A percentile compares a stretch with the other conserved stretches of the same genome.
These are phyloP conservation scores for Monilinia laxa DNA, from an alignment of 2,329 filamentous ascomycete species.

Conservation along the genomic window DNA sequence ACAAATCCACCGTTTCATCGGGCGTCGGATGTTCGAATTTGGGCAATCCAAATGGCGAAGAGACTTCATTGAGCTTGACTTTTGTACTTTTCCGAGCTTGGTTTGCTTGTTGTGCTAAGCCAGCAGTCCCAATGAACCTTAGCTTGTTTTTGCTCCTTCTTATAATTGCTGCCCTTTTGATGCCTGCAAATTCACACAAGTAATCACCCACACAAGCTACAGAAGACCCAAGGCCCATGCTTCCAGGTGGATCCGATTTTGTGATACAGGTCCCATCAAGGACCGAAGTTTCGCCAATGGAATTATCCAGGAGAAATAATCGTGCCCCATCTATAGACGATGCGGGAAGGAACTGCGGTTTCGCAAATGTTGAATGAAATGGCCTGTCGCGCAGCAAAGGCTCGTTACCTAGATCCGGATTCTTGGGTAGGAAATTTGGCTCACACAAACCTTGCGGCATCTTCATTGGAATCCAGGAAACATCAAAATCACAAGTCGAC, in stretches of 20 bases:
- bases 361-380: neutral
- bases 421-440: too few relatives aligned
- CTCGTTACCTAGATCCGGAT: neutral
- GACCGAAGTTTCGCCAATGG: too few relatives aligned
- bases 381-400: neutral
- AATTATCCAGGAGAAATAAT: neutral
- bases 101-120: neutral
- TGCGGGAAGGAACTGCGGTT: neutral
- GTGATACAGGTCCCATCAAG: neutral
- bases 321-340: neutral
- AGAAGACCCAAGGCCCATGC: neutral
- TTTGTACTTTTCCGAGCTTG: neutral
- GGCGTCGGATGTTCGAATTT: neutral
- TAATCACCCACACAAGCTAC: conserved; percentile 1
- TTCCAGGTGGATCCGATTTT: neutral
- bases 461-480: neutral
- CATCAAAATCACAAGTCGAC: neutral
- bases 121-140: conserved; percentile 13
- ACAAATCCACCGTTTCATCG: neutral
- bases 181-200: neutral
- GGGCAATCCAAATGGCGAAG: neutral
- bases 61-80: neutral
- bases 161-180: neutral
- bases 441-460: neutral
- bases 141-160: neutral